Conservation (phyloP, 2,329 filamentous ascomycete species). For the Mollisia scopiformis region DNA sequence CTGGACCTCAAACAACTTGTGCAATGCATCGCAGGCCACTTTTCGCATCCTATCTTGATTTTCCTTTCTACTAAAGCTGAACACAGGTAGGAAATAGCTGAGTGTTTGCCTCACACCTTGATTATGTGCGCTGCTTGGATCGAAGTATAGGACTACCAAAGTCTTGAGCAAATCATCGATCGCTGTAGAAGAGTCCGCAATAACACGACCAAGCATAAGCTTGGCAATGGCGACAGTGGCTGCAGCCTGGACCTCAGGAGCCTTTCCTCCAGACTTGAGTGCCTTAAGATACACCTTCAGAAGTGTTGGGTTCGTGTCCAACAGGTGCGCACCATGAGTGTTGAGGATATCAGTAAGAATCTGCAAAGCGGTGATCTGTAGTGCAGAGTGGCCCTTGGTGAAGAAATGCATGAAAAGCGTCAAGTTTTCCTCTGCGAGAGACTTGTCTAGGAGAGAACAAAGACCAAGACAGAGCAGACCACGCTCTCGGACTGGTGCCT, state of each 20-base stretch:
- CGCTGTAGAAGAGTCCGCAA: constrained; percentile 65
- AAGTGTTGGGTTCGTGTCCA: constrained; percentile 68
- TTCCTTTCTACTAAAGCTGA: constrained; percentile 81
- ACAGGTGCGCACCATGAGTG: constrained; percentile 80
- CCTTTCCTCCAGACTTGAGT: constrained; percentile 70
- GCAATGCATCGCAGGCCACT: constrained; percentile 74
- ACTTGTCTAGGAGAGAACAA: constrained; percentile 88
- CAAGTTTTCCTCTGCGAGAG: constrained; percentile 89
- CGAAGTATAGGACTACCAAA: constrained; percentile 85
- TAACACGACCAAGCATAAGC: constrained; percentile 77
- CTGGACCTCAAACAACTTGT: constrained; percentile 72
- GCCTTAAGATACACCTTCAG: constrained; percentile 86
- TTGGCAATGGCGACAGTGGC: constrained; percentile 85
- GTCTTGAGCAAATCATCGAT: constrained; percentile 79
- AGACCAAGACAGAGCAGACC: constrained; percentile 88
- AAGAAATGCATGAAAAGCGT: constrained; percentile 96
- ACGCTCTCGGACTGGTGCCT: constrained; percentile 88
- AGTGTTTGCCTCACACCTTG: constrained; percentile 83
- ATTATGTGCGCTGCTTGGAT: constrained; percentile 79
- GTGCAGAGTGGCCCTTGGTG: constrained; percentile 83
- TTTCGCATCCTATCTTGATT: constrained; percentile 83
- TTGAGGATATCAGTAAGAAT: constrained; percentile 93
- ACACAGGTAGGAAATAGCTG: constrained; percentile 93
- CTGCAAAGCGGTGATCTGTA: constrained; percentile 89
- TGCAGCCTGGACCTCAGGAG: constrained; percentile 76